Percentiles rank a stretch among this genome's conserved stretches.
Conservation (phyloP, 768 basidiomycete species). For the Phanerochaete carnosa region DNA sequence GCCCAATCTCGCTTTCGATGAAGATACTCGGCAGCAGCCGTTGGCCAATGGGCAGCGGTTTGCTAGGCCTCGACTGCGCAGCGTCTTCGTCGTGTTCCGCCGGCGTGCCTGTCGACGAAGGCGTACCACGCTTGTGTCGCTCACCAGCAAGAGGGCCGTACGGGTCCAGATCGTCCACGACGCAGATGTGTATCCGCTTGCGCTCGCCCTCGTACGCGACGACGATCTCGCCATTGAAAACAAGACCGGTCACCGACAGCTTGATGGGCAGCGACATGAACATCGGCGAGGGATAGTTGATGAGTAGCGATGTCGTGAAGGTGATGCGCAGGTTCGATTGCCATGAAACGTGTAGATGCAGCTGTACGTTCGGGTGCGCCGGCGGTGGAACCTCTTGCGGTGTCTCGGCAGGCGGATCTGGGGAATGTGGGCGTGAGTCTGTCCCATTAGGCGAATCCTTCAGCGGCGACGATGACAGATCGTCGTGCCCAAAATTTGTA, state of each 20-base stretch:
- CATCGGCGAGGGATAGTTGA: slow-evolving; percentile 93
- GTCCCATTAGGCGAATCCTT: not conserved
- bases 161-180: slow-evolving; percentile 85
- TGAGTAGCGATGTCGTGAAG: slow-evolving; percentile 87
- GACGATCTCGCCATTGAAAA: slow-evolving; percentile 84
- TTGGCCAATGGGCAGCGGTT: slow-evolving; percentile 77
- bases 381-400: slow-evolving; percentile 17
- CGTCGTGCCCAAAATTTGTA: not conserved
- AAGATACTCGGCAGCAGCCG: slow-evolving; percentile 81
- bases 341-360: slow-evolving; percentile 85
- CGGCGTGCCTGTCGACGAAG: slow-evolving; percentile 45
- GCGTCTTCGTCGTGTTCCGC: slow-evolving; percentile 64
- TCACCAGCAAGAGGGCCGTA: slow-evolving; percentile 61
- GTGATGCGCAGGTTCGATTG: slow-evolving; percentile 86
- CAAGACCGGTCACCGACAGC: slow-evolving; percentile 84
- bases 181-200: slow-evolving; percentile 79
- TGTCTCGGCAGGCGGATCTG: slow-evolving; percentile 15
- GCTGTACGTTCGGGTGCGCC: slow-evolving; percentile 73
- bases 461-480: not conserved
- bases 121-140: slow-evolving; percentile 26
- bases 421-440: slow-evolving; percentile 1
- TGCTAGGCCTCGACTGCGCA: slow-evolving; percentile 42
- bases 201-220: slow-evolving; percentile 89
- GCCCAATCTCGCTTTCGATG: slow-evolving; percentile 97
- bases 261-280: slow-evolving; percentile 98